These are phyloP conservation scores for Ascochyta clinopodiicola DNA, from an alignment of 2,329 filamentous ascomycete genomes.

Conservation along the genomic window DNA sequence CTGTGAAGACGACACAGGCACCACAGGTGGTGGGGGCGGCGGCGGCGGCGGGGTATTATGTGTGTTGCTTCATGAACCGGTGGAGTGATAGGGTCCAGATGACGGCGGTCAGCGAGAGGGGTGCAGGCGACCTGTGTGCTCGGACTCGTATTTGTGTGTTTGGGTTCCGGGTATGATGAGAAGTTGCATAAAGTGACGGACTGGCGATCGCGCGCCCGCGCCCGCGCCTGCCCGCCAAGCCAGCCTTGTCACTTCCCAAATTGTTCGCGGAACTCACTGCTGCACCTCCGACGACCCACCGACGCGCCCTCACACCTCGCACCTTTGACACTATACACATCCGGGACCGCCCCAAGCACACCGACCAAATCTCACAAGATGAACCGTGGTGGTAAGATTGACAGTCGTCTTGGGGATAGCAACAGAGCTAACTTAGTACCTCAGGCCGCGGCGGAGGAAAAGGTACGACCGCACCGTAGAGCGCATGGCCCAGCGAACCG, in stretches of 20 bases:
- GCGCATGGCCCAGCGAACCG: conserved; percentile 10
- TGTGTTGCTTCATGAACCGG: conserved; percentile 35
- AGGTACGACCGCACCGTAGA: conserved; percentile 31
- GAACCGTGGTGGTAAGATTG: conserved; percentile 16
- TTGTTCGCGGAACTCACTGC: conserved; percentile 34
- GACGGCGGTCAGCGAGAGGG: conserved; percentile 6
- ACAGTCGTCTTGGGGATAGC: no score
- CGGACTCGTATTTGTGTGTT: conserved; percentile 9
- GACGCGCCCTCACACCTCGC: conserved; percentile 3
- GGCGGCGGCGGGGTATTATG: conserved; percentile 36
- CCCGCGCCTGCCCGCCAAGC: conserved; percentile 31
- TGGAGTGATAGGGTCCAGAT: background rate
- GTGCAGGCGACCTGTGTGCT: conserved; percentile 6
- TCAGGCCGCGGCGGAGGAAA: conserved; percentile 62
- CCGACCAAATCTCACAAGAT: background rate
- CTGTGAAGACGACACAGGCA: no score
- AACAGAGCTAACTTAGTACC: conserved; percentile 42
- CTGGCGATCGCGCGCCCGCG: conserved; percentile 28
- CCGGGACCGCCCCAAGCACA: conserved; percentile 6
- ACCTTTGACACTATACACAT: background rate
- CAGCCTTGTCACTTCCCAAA: conserved; percentile 36
- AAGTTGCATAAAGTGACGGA: conserved; percentile 36
- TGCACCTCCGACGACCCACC: conserved; percentile 27
- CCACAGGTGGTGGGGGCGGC: conserved; percentile 25
- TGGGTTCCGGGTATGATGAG: conserved; percentile 28